These are phyloP conservation scores for Noccaea caerulescens DNA, from an alignment of 345 rosid genomes.

Conservation along the genomic window DNA sequence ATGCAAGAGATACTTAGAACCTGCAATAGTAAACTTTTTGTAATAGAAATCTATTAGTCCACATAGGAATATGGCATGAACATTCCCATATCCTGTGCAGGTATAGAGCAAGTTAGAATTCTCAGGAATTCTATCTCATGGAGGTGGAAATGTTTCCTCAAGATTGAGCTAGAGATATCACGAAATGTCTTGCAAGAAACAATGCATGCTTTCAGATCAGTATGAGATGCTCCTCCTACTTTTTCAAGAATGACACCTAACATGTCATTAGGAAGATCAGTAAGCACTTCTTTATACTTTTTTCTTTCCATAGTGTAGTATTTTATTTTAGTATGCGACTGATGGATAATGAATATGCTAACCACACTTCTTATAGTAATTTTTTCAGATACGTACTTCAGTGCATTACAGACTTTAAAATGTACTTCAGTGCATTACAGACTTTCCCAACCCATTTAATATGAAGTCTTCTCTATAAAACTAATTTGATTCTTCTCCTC, in stretches of 20 bases:
- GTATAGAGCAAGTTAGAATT: not conserved
- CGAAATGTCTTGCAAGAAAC: not conserved
- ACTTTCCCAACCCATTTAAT: no score
- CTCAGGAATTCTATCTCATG: not conserved
- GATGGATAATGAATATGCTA: no score
- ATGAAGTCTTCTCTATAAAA: no score
- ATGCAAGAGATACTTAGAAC: not conserved
- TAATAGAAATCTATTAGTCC: not conserved
- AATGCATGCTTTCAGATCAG: not conserved
- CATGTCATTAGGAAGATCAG: not conserved
- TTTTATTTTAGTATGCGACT: no score
- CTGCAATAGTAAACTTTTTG: not conserved
- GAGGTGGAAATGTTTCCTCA: not conserved
- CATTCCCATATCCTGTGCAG: not conserved
- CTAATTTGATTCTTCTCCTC: no score
- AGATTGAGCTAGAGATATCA: no score
- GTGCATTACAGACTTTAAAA: no score
- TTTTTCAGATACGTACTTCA: no score
- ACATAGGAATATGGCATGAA: not conserved
- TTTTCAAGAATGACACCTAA: not conserved
- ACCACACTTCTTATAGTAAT: no score
- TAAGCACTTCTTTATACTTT: no score
- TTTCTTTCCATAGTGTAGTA: no score
- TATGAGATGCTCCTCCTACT: not conserved
- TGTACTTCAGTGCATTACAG: no score